Evolutionary conservation across 805 yeast genomes (phyloP), one percentile per base, ranked within the genome.

Genomic region (Candida andamanensis): DNA sequence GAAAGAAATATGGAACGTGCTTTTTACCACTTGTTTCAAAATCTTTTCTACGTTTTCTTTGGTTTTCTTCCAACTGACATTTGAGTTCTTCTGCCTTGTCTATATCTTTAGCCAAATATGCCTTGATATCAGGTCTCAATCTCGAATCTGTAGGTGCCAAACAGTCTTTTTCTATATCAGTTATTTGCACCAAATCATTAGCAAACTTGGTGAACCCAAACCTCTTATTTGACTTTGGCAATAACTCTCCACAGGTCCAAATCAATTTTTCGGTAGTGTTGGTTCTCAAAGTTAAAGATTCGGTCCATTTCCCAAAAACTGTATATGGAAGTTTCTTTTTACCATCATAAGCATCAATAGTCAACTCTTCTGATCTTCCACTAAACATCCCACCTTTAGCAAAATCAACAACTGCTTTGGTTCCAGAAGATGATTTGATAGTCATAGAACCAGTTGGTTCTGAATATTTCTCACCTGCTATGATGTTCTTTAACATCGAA

Each of bases 401-500:
- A 63, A 85, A 92, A 31, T 75, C 81, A 13, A 85, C 78, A 3
- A 72, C 67, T 1, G 95, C 85, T 40, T 67, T 74, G 24, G 70
- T 66, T 0, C 94, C 94, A n/a, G 62, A 63, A 2, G 85, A 74
- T 2, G 87, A 75, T 28, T 73, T 70, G 2, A 92, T 67, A 0
- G 80, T 75, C 39, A 85, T 67, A 3, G 77, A 57, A 12, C 85
- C 78, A 2, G 72, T 66, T 1, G 98, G 98, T 52, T 92, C 98
- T 10, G 85, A 68, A 55, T 89, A 92, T 54, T 86, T 83, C 48
- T 92, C 98, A 16, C 98, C 97, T 2, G 97, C 95, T 47, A 92
- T 77, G 28, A 92, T 69, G 51, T 90, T 90, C 47, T 90, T 80
- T 46, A 92, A 60, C 46, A 85, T 69, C 0, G 94, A 78, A 1